Evolutionary conservation across 768 basidiomycete genomes (phyloP), one percentile per base, ranked within the genome.

Genomic region (Boletus insuetus): DNA sequence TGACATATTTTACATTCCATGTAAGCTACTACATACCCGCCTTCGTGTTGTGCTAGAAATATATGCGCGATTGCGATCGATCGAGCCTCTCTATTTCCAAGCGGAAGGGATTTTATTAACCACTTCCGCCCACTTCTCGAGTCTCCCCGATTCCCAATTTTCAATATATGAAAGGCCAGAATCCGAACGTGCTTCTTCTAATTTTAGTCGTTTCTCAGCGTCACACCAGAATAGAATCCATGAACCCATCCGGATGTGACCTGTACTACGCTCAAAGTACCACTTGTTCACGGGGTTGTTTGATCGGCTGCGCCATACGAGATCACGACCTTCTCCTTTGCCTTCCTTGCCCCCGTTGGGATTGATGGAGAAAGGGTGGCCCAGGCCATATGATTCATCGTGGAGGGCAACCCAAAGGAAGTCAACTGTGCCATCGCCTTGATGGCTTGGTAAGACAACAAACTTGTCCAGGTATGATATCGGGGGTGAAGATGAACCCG

Each of bases 221-320:
- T 99, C 97, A 71, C 95, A 97, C 97, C 97, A 99, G 72, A 99
- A 99, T 63, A 99, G 71, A 43, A 93, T 85, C 92, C 96, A 99
- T 24, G 84, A 76, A 12, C 87, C 89, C 77, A 88, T 82, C 59
- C 91, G 81, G 38, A 94, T 58, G 74, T 98, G 95, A 19, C 97
- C 97, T 19, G 87, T 89, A 68, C 89, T 91, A 34, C 97, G 85
- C 66, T 99, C 97, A 61, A 93, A 98, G 74, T 99, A 99, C 97
- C 97, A 99, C 74, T 94, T 96, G 75, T 99, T 99, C 53, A 98
- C 85, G 0, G 94, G 95, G 71, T 99, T 99, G 74, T 97, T 81
- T 8, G 89, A 80, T 51, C 97, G 81, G 69, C 87, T 90, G 44
- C 97, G 84, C 97, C 97, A 99, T 38, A 99, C 94, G 55, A 99